phyloP scores from a whole-genome alignment of 495 filamentous ascomycete species.

The Neurospora sp. region DNA sequence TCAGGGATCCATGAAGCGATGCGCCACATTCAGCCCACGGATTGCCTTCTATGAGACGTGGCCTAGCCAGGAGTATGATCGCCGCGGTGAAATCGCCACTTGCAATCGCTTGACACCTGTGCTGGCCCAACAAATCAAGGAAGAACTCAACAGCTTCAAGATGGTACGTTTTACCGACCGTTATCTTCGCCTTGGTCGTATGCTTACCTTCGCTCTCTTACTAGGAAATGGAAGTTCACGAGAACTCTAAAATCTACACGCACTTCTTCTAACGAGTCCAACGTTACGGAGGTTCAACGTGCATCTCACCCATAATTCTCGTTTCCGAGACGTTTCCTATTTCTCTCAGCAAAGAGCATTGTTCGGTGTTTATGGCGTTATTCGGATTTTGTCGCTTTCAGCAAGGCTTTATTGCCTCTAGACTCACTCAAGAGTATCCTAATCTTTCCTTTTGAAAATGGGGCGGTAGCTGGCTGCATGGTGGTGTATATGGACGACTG shows the following conservation, averaged over 20 bases:
- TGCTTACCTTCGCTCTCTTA: constrained; percentile 16
- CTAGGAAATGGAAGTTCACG: constrained; percentile 99
- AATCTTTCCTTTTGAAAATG: neutral
- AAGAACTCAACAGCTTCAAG: constrained; percentile 98
- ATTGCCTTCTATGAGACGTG: constrained; percentile 95
- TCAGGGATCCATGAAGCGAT: constrained; percentile 50
- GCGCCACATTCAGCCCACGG: constrained; percentile 84
- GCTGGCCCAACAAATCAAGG: constrained; percentile 98
- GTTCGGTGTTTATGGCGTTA: constrained; percentile 43
- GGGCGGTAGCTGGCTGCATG: neutral
- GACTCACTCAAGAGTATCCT: constrained; percentile 15
- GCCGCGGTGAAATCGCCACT: constrained; percentile 90
- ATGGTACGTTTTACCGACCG: constrained; percentile 58
- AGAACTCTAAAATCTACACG: constrained; percentile 96
- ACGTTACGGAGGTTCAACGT: constrained; percentile 9
- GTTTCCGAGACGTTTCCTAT: constrained; percentile 24
- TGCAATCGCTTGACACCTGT: constrained; percentile 96
- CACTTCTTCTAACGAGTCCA: constrained; percentile 80
- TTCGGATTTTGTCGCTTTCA: constrained; percentile 6
- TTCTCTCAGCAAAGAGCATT: constrained; percentile 28
- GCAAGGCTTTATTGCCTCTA: constrained; percentile 15
- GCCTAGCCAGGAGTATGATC: constrained; percentile 91
- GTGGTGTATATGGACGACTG: neutral
- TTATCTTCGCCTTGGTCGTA: neutral
- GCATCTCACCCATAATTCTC: constrained; percentile 32